Evolutionary conservation across 768 basidiomycete genomes (phyloP).

Genomic region (Russula foetens): DNA sequence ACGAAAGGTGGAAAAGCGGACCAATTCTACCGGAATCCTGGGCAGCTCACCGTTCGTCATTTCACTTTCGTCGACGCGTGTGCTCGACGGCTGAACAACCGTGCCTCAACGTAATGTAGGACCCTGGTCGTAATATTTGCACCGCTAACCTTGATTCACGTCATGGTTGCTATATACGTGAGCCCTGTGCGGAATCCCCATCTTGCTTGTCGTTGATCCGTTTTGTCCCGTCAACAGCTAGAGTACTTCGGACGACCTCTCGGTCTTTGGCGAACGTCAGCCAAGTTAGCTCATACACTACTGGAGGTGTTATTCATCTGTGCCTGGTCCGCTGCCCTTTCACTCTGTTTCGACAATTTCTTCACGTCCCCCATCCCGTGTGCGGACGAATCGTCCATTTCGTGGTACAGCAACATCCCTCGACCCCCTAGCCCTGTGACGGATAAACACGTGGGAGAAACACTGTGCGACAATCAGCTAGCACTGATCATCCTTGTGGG

Average conservation of each 20-base stretch:
- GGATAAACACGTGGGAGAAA: slow-evolving; percentile 39
- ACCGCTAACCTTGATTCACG: slow-evolving; percentile 74
- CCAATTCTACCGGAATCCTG: slow-evolving; percentile 55
- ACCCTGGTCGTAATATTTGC: slow-evolving; percentile 82
- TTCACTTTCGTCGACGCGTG: slow-evolving; percentile 32
- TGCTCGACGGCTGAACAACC: slow-evolving; percentile 24
- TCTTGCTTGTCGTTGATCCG: slow-evolving; percentile 3
- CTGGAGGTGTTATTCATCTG: slow-evolving; percentile 87
- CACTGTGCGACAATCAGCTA: slow-evolving; percentile 67
- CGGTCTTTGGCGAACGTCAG: slow-evolving; percentile 87
- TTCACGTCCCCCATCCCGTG: slow-evolving; percentile 84
- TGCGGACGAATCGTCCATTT: slow-evolving; percentile 44
- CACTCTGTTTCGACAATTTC: slow-evolving; percentile 86
- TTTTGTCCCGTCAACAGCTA: slow-evolving; percentile 39
- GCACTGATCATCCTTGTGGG: slow-evolving; percentile 72
- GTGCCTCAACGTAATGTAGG: slow-evolving; percentile 30
- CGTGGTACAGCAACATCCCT: slow-evolving; percentile 72
- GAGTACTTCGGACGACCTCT: slow-evolving; percentile 91
- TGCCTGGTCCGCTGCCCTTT: slow-evolving; percentile 86
- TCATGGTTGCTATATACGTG: slow-evolving; percentile 81
- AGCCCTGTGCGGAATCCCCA: slow-evolving; percentile 25
- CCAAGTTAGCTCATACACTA: slow-evolving; percentile 79
- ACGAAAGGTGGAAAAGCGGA: slow-evolving; percentile 44
- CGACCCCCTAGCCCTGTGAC: slow-evolving; percentile 36
- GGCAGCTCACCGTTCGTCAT: slow-evolving; percentile 52